These are phyloP conservation scores for Hypoxylon lienhwacheense DNA, from an alignment of 495 filamentous ascomycete species.

Conservation along the genomic window DNA sequence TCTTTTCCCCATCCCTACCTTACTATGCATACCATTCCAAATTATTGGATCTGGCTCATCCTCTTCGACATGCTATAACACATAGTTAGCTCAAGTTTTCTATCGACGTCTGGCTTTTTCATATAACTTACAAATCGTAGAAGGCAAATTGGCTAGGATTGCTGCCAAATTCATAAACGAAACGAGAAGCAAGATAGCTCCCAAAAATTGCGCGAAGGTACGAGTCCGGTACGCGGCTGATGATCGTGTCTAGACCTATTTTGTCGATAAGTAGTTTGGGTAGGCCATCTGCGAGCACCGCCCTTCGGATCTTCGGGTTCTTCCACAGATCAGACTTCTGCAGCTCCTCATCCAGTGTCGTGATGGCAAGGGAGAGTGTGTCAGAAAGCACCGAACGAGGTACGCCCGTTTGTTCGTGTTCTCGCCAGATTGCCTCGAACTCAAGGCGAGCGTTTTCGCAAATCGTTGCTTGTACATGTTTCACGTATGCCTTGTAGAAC, in stretches of 20 bases:
- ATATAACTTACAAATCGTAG: constrained; percentile 88
- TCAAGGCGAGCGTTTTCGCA: constrained; percentile 86
- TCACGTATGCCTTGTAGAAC: constrained; percentile 93
- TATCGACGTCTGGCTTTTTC: neutral
- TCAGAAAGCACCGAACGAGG: constrained; percentile 84
- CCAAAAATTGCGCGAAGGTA: constrained; percentile 96
- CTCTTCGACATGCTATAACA: constrained; percentile 51
- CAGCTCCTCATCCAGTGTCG: constrained; percentile 90
- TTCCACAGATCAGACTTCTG: constrained; percentile 92
- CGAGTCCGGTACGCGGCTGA: constrained; percentile 83
- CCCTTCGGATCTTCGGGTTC: constrained; percentile 72
- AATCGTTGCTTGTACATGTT: constrained; percentile 85
- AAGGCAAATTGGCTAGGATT: constrained; percentile 95
- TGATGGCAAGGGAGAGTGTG: constrained; percentile 86
- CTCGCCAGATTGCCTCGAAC: constrained; percentile 97
- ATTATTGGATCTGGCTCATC: constrained; percentile 45
- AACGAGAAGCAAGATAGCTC: constrained; percentile 89
- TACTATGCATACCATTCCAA: neutral
- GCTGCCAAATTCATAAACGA: constrained; percentile 94
- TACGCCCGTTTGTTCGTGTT: constrained; percentile 78
- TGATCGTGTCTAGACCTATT: constrained; percentile 86
- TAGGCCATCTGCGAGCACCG: constrained; percentile 82
- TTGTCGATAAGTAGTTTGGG: constrained; percentile 81
- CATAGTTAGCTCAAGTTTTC: constrained; percentile 30
- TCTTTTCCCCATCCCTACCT: neutral